Conservation (phyloP, 139 green algal species). For the Zygnema cylindricum region DNA sequence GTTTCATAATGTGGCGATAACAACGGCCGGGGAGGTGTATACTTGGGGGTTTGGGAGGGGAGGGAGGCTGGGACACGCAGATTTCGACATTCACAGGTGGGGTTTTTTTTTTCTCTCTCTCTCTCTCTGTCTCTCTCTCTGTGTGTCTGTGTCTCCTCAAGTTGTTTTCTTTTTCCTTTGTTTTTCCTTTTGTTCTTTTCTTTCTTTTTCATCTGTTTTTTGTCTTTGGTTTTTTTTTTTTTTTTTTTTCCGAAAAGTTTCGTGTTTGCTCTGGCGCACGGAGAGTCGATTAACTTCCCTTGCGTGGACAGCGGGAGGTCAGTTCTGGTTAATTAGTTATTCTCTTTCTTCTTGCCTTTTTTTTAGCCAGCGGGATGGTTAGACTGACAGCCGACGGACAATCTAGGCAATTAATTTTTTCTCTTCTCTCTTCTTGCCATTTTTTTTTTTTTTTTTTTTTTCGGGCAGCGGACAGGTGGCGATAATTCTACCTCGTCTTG, state of each 20-base stretch:
- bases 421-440: neutral
- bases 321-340: too few relatives aligned
- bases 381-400: too few relatives aligned
- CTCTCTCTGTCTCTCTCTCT: neutral
- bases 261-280: too few relatives aligned
- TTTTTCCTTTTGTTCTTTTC: neutral
- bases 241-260: neutral
- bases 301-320: too few relatives aligned
- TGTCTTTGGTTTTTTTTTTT: neutral
- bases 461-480: constrained; percentile 55
- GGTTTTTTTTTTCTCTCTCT: neutral
- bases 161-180: neutral
- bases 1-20: constrained; percentile 86
- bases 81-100: constrained; percentile 79
- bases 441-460: too few relatives aligned
- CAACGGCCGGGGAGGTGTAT: constrained; percentile 72
- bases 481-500: constrained; percentile 41
- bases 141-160: neutral
- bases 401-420: too few relatives aligned
- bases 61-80: constrained; percentile 85
- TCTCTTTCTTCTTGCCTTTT: neutral
- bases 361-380: too few relatives aligned
- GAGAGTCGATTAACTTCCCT: too few relatives aligned
- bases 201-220: neutral
- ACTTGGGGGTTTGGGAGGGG: constrained; percentile 89